A percentile compares a stretch with the other conserved stretches of the same genome.
These are phyloP conservation scores for Sergeia podlipaevii DNA, from an alignment of 208 protist species.

Conservation along the genomic window DNA sequence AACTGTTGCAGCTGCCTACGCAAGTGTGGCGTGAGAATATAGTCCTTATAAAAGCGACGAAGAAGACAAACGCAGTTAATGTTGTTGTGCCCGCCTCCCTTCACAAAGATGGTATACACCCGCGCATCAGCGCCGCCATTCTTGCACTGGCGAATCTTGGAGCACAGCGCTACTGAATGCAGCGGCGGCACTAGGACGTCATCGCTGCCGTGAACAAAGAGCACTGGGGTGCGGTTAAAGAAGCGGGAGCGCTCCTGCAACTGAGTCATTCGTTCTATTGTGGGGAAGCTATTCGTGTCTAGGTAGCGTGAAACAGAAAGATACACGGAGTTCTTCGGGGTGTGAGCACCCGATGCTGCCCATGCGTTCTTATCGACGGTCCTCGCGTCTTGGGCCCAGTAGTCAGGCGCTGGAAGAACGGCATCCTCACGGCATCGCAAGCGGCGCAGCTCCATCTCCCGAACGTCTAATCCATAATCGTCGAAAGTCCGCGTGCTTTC, in stretches of 20 bases:
- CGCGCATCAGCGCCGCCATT: conserved; percentile 14
- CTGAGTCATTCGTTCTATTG: conserved; percentile 19
- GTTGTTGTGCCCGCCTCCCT: conserved; percentile 26
- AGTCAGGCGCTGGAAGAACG: conserved; percentile 20
- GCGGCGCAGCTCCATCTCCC: conserved; percentile 24
- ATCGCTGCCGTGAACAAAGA: conserved; percentile 35
- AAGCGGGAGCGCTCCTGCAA: conserved; percentile 30
- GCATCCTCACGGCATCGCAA: conserved; percentile 10
- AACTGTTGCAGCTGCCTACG: conserved; percentile 15
- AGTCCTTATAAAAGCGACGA: conserved; percentile 42
- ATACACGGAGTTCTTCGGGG: too few species aligned
- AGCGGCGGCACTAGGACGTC: conserved; percentile 26
- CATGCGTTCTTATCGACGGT: conserved; percentile 10
- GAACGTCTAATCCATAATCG: conserved; percentile 16
- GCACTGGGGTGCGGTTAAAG: conserved; percentile 30
- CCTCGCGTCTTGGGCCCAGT: conserved; percentile 22
- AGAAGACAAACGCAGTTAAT: conserved; percentile 22
- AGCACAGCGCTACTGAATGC: conserved; percentile 32
- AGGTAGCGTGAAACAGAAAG: conserved; percentile 25
- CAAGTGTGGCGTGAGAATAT: conserved; percentile 35
- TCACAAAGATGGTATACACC: conserved; percentile 27
- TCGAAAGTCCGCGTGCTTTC: conserved; percentile 15
- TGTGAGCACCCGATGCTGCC: too few species aligned
- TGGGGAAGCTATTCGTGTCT: conserved; percentile 36
- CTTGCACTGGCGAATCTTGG: conserved; percentile 21